Evolutionary conservation across 106 monocot species (phyloP).

Genomic region (Agapanthus africanus): DNA sequence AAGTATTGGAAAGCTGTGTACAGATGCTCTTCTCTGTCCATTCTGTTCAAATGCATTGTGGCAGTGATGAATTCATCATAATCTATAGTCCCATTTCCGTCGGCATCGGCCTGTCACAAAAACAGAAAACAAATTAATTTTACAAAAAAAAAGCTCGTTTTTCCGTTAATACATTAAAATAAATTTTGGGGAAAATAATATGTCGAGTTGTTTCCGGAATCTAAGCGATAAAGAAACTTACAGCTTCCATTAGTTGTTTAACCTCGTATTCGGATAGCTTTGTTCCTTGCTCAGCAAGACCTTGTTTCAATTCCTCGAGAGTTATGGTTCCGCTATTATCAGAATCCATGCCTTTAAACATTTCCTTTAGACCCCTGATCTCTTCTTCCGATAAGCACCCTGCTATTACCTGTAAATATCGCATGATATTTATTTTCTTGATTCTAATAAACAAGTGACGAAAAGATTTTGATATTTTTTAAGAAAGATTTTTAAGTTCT

Average conservation of each 20-base stretch:
- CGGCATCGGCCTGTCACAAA: slow-evolving; percentile 64
- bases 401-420: slow-evolving; percentile 41
- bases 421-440: neutral
- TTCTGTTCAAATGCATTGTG: slow-evolving; percentile 78
- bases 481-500: too few relatives aligned
- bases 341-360: slow-evolving; percentile 55
- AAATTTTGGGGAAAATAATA: too few relatives aligned
- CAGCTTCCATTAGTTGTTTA: neutral
- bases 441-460: neutral
- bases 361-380: slow-evolving; percentile 57
- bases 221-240: neutral
- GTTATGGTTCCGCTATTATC: slow-evolving; percentile 61
- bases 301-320: slow-evolving; percentile 48
- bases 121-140: too few relatives aligned
- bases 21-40: slow-evolving; percentile 84
- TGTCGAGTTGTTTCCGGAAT: too few relatives aligned
- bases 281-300: slow-evolving; percentile 43
- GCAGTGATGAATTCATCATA: slow-evolving; percentile 93
- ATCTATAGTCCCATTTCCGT: slow-evolving; percentile 83
- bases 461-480: neutral
- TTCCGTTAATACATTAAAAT: too few relatives aligned
- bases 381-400: slow-evolving; percentile 71
- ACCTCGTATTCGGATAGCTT: slow-evolving; percentile 30
- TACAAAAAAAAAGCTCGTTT: too few relatives aligned
- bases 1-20: slow-evolving; percentile 89